These are phyloP conservation scores for Termitomyces sp. DNA, from an alignment of 768 basidiomycete genomes.

Conservation along the genomic window DNA sequence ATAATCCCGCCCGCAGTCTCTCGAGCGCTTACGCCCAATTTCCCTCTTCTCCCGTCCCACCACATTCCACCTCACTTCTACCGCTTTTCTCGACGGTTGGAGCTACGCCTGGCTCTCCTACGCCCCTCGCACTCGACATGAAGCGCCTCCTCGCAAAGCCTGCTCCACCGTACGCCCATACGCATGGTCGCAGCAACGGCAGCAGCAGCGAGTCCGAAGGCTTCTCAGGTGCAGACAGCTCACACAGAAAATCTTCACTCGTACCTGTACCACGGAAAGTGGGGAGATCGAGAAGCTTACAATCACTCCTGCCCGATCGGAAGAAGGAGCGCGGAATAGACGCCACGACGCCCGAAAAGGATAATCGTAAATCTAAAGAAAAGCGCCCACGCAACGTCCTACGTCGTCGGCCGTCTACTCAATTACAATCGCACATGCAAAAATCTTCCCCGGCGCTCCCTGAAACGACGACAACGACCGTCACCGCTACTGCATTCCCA, in stretches of 20 bases:
- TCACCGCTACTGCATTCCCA: not conserved
- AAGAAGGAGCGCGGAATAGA: not conserved
- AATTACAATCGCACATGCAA: not conserved
- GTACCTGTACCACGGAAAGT: not conserved
- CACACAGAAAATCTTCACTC: not conserved
- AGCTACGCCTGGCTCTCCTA: not conserved
- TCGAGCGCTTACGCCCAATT: not conserved
- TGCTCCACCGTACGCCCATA: conserved; percentile 14
- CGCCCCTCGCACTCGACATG: conserved; percentile 9
- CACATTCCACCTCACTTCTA: not conserved
- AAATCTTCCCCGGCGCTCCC: not conserved
- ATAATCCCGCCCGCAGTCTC: not conserved
- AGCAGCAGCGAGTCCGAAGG: conserved; percentile 19
- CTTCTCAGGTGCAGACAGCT: not conserved
- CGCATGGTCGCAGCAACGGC: not conserved
- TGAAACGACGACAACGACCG: not conserved
- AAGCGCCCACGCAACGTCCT: conserved; percentile 11
- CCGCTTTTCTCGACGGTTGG: not conserved
- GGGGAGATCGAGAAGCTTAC: conserved; percentile 3
- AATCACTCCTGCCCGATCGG: not conserved
- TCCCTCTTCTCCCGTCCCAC: not conserved
- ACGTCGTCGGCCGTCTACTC: conserved; percentile 7
- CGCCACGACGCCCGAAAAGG: not conserved
- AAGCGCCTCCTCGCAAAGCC: conserved; percentile 21
- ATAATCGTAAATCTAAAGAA: not conserved